Evolutionary conservation across 768 basidiomycete genomes (phyloP).

Genomic region (Pleurotus salmoneostramineus): DNA sequence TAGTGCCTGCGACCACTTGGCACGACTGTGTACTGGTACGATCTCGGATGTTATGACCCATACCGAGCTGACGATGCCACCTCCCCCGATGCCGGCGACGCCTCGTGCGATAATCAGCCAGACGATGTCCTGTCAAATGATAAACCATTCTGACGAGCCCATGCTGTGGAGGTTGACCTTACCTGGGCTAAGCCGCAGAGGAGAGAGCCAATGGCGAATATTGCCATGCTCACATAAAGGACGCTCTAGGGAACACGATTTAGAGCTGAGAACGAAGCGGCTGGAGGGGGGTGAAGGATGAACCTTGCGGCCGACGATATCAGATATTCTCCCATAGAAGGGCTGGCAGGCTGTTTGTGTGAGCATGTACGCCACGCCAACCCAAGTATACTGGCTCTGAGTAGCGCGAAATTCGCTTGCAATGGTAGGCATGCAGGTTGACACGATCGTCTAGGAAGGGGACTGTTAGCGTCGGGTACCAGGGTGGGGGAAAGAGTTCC

Average conservation of each 20-base stretch:
- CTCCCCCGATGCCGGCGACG: slow-evolving; percentile 77
- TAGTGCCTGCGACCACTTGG: slow-evolving; percentile 83
- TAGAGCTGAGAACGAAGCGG: not conserved
- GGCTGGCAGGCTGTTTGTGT: slow-evolving; percentile 86
- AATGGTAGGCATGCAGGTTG: slow-evolving; percentile 82
- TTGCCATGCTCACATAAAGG: slow-evolving; percentile 66
- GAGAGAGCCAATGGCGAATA: slow-evolving; percentile 77
- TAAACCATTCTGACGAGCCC: slow-evolving; percentile 9
- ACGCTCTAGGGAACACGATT: slow-evolving; percentile 41
- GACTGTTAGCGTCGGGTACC: not conserved
- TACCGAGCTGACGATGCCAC: slow-evolving; percentile 81
- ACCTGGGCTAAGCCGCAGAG: slow-evolving; percentile 77
- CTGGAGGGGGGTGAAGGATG: slow-evolving; percentile 13
- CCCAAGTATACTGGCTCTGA: slow-evolving; percentile 79
- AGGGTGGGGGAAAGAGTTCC: slow-evolving; percentile 18
- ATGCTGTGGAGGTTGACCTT: slow-evolving; percentile 17
- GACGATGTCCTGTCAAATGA: slow-evolving; percentile 37
- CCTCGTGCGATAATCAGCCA: slow-evolving; percentile 69
- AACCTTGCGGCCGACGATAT: slow-evolving; percentile 79
- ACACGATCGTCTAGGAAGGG: slow-evolving; percentile 57
- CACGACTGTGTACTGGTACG: slow-evolving; percentile 52
- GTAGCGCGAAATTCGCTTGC: slow-evolving; percentile 64
- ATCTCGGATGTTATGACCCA: slow-evolving; percentile 88
- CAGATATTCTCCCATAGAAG: slow-evolving; percentile 75
- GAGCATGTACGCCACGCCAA: slow-evolving; percentile 80